Conservation (phyloP, 2,329 filamentous ascomycete genomes). For the Hymenoscyphus scutula region DNA sequence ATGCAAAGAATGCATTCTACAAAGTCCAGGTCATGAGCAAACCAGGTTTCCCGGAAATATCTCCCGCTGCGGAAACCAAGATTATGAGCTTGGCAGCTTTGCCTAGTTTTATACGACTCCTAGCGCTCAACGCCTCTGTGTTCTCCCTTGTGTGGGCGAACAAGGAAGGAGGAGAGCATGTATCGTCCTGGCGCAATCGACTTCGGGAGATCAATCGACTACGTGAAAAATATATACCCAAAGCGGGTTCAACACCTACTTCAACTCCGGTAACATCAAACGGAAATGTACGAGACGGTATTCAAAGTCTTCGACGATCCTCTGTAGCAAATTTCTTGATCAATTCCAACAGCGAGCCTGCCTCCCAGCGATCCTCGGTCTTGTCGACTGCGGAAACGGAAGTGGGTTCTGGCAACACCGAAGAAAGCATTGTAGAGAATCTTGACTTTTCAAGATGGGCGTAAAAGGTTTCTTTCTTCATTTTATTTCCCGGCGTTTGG, state of each 20-base stretch:
- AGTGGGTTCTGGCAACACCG: constrained; percentile 30
- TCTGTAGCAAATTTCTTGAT: constrained; percentile 65
- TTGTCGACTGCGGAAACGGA: constrained; percentile 57
- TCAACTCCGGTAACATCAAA: constrained; percentile 37
- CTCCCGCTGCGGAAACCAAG: constrained; percentile 83
- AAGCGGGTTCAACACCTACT: constrained; percentile 35
- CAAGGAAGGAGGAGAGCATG: constrained; percentile 73
- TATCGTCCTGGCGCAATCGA: constrained; percentile 86
- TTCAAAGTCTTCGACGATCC: constrained; percentile 59
- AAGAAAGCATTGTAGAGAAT: constrained; percentile 34
- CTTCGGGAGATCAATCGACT: constrained; percentile 81
- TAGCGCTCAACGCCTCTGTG: constrained; percentile 90
- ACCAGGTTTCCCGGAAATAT: constrained; percentile 86
- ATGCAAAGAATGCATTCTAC: constrained; percentile 61
- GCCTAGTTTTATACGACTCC: constrained; percentile 79
- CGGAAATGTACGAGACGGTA: constrained; percentile 56
- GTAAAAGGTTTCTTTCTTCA: constrained; percentile 18
- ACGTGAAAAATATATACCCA: constrained; percentile 63
- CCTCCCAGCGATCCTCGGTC: constrained; percentile 58
- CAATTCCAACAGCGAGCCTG: constrained; percentile 50
- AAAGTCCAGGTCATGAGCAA: constrained; percentile 87
- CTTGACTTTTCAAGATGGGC: constrained; percentile 39
- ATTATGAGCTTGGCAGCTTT: constrained; percentile 81
- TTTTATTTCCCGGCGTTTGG: constrained; percentile 6
- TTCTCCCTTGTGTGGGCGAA: constrained; percentile 89